These are phyloP conservation scores for Stenogyne calaminthoides DNA, from an alignment of 305 asterid genomes.

Conservation along the genomic window DNA sequence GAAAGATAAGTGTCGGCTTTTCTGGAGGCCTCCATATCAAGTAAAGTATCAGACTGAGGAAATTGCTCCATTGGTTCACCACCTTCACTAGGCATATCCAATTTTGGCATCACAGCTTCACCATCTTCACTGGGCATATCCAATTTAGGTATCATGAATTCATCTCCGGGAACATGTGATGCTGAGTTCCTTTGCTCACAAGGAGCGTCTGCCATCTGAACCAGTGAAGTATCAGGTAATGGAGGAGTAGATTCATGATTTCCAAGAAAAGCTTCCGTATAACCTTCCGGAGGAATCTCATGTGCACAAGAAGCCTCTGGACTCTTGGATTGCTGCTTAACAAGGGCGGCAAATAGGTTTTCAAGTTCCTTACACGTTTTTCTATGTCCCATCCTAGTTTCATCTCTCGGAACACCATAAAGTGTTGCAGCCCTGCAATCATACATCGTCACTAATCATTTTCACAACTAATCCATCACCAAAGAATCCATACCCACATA, in stretches of 20 bases:
- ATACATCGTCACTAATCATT: conserved; percentile 25
- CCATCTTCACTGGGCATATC: conserved; percentile 37
- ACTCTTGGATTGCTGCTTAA: conserved; percentile 76
- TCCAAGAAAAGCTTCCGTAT: conserved; percentile 38
- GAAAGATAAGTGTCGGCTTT: neutral
- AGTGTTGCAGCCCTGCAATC: conserved; percentile 75
- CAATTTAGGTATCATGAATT: conserved; percentile 23
- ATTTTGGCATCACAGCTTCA: conserved; percentile 26
- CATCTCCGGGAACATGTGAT: conserved; percentile 36
- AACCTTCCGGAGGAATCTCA: conserved; percentile 44
- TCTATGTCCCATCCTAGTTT: conserved; percentile 88
- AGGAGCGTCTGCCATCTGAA: conserved; percentile 36
- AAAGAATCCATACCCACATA: neutral
- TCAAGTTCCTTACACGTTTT: conserved; percentile 81
- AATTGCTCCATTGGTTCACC: conserved; percentile 41
- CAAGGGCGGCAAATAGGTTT: conserved; percentile 84
- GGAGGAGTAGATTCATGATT: conserved; percentile 34
- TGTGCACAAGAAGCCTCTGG: conserved; percentile 52
- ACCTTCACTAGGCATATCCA: conserved; percentile 34
- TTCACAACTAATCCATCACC: neutral
- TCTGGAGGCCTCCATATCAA: conserved; percentile 32
- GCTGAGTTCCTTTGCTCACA: conserved; percentile 29
- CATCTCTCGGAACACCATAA: conserved; percentile 91
- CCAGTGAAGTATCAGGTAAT: conserved; percentile 30
- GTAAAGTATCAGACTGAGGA: conserved; percentile 23